Base-by-base conservation (phyloP, 148 eudicot species). In the Talinum fruticosum region DNA sequence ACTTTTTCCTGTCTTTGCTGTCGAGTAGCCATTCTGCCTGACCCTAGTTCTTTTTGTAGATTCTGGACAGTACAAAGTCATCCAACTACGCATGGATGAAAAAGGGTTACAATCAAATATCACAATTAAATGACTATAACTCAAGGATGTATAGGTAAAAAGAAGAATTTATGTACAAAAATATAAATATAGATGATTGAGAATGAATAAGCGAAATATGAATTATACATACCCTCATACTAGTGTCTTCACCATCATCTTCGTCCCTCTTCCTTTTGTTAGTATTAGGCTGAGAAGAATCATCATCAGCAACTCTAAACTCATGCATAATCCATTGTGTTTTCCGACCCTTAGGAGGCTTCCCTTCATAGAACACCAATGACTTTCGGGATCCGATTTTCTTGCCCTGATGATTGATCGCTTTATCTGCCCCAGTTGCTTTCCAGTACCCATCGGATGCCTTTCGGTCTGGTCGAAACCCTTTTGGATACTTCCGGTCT, bases 381-480 rank as follows among this genome's bases (percentile, higher is more conserved):
- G 84, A 29, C 66, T 75, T 82, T 69, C 70, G 75, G 2, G 6
- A 59, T 18, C 89, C 87, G 7, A 84, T 35, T 23, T 30, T 8
- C 0, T 0, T 8, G 0, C 70, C 75, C 0, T 38, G 6, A 1
- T 61, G 30, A 10, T 26, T 41, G 23, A 87, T 36, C 14, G 6
- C 4, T 47, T 82, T 82, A 37, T 84, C 87, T 0, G 84, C 81
- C 24, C 86, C 89, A 0, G 87, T 84, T 0, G 89, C 85, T 47
- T 86, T 86, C 88, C 88, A 86, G 37, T 79, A 86, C 0, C 88
- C 89, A 18, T 54, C 47, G 8, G 78, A 87, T 0, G 87, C 84
- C 5, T 59, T 57, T 26, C 89, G 66, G 13, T 73, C 78, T 5
- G 89, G 87, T 1, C 87, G 80, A 0, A 6, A 47, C 8, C 89